phyloP scores from a whole-genome alignment of 129 eudicot genomes.

The Oenanthe sinensis region DNA sequence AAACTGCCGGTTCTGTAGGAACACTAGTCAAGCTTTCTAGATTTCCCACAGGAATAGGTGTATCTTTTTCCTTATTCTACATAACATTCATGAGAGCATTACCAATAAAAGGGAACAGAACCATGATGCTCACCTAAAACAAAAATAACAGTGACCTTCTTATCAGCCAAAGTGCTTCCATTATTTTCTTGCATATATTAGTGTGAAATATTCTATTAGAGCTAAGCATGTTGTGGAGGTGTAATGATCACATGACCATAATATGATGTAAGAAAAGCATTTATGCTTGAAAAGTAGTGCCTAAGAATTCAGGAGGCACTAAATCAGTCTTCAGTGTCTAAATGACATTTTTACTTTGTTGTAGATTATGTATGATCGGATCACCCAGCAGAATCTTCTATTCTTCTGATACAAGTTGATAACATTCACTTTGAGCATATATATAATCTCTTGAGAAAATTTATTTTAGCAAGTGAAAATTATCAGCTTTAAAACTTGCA shows the following conservation, averaged over 20 bases:
- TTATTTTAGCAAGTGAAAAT: neutral
- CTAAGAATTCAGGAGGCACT: neutral
- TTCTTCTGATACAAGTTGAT: neutral
- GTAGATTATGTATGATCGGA: neutral
- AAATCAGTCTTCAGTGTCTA: neutral
- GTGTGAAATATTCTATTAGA: neutral
- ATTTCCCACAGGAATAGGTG: neutral
- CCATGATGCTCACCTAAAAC: slow-evolving; percentile 22
- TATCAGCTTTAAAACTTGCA: neutral
- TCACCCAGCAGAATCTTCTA: neutral
- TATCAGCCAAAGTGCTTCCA: slow-evolving; percentile 22
- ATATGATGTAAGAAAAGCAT: neutral
- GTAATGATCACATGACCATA: neutral
- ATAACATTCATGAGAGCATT: neutral
- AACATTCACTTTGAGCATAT: neutral
- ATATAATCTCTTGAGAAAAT: neutral
- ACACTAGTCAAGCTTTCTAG: neutral
- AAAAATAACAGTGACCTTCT: slow-evolving; percentile 39
- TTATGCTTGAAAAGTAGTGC: neutral
- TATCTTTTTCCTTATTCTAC: neutral
- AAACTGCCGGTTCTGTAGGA: neutral
- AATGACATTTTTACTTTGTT: neutral
- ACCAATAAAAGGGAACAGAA: neutral
- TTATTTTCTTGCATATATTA: slow-evolving; percentile 29
- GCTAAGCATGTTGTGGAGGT: neutral